Evolutionary conservation across 2,329 filamentous ascomycete genomes (phyloP).

Genomic region (Penicillium sp.): DNA sequence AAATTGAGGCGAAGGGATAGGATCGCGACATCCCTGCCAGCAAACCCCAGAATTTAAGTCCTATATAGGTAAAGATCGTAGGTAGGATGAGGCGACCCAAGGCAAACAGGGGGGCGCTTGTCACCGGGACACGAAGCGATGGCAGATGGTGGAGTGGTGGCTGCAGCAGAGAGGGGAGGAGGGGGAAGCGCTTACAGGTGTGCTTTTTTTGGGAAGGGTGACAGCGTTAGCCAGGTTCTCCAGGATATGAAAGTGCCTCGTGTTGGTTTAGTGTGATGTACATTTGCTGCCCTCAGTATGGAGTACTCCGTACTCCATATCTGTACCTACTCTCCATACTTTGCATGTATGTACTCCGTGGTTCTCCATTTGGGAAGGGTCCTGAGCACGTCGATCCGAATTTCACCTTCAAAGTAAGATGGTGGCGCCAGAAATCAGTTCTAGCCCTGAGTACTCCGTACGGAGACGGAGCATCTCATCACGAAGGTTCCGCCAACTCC

Average conservation of each 20-base stretch:
- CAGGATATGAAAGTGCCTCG: neutral
- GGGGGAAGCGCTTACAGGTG: conserved; percentile 1
- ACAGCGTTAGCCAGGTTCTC: neutral
- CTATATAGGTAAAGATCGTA: conserved; percentile 25
- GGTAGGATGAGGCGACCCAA: conserved; percentile 13
- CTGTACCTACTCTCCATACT: neutral
- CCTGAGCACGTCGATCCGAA: neutral
- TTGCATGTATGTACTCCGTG: neutral
- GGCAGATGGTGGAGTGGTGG: conserved; percentile 4
- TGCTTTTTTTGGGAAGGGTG: neutral
- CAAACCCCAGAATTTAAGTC: conserved; percentile 24
- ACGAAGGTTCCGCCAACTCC: conserved; percentile 19
- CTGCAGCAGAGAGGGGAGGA: neutral
- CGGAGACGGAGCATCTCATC: too few relatives aligned
- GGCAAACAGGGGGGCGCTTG: conserved; percentile 16
- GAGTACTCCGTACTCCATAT: too few relatives aligned
- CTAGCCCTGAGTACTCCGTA: conserved; percentile 4
- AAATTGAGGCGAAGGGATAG: conserved; percentile 4
- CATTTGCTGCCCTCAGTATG: too few relatives aligned
- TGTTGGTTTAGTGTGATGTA: too few relatives aligned
- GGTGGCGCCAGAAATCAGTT: neutral
- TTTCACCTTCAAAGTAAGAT: neutral
- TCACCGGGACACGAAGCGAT: conserved; percentile 4
- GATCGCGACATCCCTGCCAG: conserved; percentile 15
- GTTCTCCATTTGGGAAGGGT: neutral